phyloP scores from a whole-genome alignment of 345 rosid genomes.

The Lepidium sativum region DNA sequence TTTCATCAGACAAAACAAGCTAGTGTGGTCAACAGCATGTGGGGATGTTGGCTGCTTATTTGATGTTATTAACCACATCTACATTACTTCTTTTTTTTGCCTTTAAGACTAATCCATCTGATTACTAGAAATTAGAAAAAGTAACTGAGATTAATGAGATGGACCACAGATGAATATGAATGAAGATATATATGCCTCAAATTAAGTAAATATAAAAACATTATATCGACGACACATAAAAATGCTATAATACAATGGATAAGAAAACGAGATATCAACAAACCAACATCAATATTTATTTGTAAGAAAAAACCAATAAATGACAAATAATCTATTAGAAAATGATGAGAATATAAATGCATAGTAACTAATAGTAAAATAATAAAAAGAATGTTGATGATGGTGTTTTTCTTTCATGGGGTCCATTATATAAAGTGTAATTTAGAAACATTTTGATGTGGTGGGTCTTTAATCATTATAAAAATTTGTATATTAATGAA shows the following conservation, averaged over 20 bases:
- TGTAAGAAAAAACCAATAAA: slow-evolving; percentile 7
- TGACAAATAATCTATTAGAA: neutral
- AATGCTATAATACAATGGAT: slow-evolving; percentile 7
- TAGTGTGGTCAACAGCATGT: neutral
- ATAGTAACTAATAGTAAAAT: neutral
- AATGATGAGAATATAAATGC: neutral
- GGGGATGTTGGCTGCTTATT: neutral
- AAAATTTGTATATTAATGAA: neutral
- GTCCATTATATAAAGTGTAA: neutral
- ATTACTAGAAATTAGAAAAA: neutral
- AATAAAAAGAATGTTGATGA: neutral
- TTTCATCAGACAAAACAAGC: neutral
- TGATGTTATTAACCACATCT: no score
- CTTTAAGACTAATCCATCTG: neutral
- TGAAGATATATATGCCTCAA: neutral
- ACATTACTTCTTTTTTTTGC: neutral
- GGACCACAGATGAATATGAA: slow-evolving; percentile 7
- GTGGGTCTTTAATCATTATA: neutral
- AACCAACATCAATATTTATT: neutral
- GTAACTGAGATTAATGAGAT: neutral
- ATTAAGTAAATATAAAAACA: slow-evolving; percentile 7
- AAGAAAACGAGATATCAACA: slow-evolving; percentile 23
- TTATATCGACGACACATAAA: slow-evolving; percentile 1
- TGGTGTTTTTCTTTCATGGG: neutral
- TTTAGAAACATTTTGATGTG: neutral